Percentiles rank a stretch among this genome's conserved stretches.
Conservation (phyloP, 192 early-diverging fungal genomes). For the Paraglomus brasilianum region DNA sequence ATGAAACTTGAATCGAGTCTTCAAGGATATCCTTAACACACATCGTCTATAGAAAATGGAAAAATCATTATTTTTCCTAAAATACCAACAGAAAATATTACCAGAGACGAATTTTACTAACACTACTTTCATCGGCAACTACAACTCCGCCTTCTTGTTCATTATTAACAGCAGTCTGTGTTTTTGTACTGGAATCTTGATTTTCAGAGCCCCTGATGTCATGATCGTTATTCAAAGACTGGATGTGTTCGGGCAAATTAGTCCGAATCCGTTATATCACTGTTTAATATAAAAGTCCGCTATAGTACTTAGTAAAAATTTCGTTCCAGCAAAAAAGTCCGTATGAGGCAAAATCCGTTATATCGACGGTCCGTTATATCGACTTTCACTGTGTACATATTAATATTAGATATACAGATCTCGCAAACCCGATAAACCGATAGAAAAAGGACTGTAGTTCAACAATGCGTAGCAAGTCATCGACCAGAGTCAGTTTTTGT, state of each 20-base stretch:
- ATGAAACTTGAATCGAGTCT: conserved; percentile 14
- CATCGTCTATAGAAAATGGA: conserved; percentile 27
- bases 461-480: conserved; percentile 9
- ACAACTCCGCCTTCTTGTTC: neutral
- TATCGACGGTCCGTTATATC: too few species aligned
- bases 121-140: conserved; percentile 13
- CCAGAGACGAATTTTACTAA: conserved; percentile 29
- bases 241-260: too few species aligned
- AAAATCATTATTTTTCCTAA: conserved; percentile 28
- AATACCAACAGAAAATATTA: conserved; percentile 30
- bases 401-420: too few species aligned
- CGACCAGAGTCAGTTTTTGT: conserved; percentile 20
- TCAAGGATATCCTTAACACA: conserved; percentile 30
- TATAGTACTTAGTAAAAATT: too few species aligned
- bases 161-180: conserved; percentile 11
- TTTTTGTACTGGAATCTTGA: conserved; percentile 18
- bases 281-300: too few species aligned
- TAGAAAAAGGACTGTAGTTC: too few species aligned
- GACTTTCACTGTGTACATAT: too few species aligned
- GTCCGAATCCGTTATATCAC: too few species aligned
- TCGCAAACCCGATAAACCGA: too few species aligned
- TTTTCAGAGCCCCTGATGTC: conserved; percentile 16
- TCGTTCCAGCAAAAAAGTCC: too few species aligned
- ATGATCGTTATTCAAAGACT: conserved; percentile 26
- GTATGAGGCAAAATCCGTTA: too few species aligned